Evolutionary conservation across 2,329 filamentous ascomycete genomes (phyloP), one percentile per base, ranked within the genome.

Genomic region (Alternaria incomplexa): DNA sequence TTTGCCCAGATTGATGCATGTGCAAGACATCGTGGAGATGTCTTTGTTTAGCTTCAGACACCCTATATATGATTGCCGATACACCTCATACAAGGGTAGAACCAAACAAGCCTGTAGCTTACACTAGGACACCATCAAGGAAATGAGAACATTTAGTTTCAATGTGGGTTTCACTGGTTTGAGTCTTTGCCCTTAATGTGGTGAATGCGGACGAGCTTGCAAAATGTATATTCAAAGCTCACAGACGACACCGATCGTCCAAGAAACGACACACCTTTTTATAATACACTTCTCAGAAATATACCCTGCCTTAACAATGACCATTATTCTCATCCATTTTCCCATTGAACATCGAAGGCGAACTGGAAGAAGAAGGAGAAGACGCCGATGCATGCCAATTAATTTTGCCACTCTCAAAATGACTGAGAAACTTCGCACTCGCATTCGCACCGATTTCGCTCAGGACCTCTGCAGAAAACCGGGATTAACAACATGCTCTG

Each of bases 371-470:
- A 36, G 17, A 52, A 47, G 46, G 36, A 10, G 36, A 43, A 50
- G 56, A 43, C 40, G 51, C n/a, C 45, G 28, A 55, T 20, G 45
- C 17, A 54, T 51, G 36, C 40, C 26, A n/a, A 60, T 56, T 56
- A 44, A 10, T 48, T 56, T 46, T 52, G 22, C 22, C 45, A 25
- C 22, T 13, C n/a, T 36, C 59, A 25, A 58, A 30, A 17, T 28
- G 30, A 62, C 48, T 26, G 9, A 58, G 43, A 13, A 55, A 15
- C 48, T 43, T 44, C 40, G 13, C 48, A 36, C 17, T 60, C 45
- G 53, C 53, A 28, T 46, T 56, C 17, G 40, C 53, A 52, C 48
- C 45, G 26, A 60, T 48, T 28, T 56, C 25, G 61, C 61, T 25
- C 20, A 60, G 20, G 23, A 63, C 36, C 23, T 43, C 56, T 63